These are phyloP conservation scores for Polytrichum commune DNA, from an alignment of 225 moss, liverwort and hornwort genomes.

Conservation along the genomic window DNA sequence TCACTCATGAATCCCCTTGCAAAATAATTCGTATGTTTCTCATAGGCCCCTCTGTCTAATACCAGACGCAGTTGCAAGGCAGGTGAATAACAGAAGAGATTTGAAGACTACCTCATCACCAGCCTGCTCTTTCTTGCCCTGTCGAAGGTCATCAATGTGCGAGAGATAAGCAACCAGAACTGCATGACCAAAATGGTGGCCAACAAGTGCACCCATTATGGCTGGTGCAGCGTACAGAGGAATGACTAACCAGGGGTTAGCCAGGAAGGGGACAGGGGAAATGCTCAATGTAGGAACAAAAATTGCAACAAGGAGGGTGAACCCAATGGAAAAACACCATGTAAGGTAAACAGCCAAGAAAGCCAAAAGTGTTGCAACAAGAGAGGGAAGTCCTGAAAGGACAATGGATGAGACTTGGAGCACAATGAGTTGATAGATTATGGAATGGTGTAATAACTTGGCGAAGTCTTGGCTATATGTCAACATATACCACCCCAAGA, in stretches of 20 bases:
- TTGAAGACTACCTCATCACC: slow-evolving; percentile 13
- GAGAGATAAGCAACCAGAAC: slow-evolving; percentile 61
- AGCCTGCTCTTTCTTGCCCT: slow-evolving; percentile 12
- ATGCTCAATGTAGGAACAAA: slow-evolving; percentile 52
- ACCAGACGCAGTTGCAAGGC: too few relatives aligned
- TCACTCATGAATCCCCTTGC: too few relatives aligned
- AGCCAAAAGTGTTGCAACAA: slow-evolving; percentile 61
- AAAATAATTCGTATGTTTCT: too few relatives aligned
- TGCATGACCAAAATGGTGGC: slow-evolving; percentile 65
- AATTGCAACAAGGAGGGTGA: slow-evolving; percentile 56
- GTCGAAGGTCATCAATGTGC: slow-evolving; percentile 22
- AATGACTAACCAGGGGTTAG: slow-evolving; percentile 71
- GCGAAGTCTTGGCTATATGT: slow-evolving; percentile 61
- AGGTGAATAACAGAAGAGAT: neutral
- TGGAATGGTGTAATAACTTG: slow-evolving; percentile 56
- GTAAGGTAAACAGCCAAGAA: slow-evolving; percentile 60
- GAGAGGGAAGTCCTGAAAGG: slow-evolving; percentile 51
- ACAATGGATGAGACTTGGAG: slow-evolving; percentile 48
- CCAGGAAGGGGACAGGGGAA: slow-evolving; percentile 69
- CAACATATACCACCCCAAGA: slow-evolving; percentile 77
- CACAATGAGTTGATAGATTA: slow-evolving; percentile 59
- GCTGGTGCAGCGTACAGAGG: slow-evolving; percentile 82
- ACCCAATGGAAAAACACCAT: slow-evolving; percentile 65
- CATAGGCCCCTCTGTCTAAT: too few relatives aligned
- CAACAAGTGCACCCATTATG: slow-evolving; percentile 68